Conservation (phyloP, 2,329 filamentous ascomycete species). For the Juglanconis juglandina region DNA sequence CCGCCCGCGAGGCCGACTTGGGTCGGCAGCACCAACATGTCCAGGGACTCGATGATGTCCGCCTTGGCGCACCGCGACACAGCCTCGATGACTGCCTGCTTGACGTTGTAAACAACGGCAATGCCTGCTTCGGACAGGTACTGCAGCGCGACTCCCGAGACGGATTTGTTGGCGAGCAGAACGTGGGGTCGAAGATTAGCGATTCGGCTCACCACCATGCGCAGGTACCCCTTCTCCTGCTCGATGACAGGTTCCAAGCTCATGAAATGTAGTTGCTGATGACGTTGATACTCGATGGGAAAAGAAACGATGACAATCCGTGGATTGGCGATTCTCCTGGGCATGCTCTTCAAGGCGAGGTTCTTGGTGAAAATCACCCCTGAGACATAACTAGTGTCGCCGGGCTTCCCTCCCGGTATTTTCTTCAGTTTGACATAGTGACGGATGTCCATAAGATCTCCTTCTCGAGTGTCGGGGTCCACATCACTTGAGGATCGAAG, state of each 20-base stretch:
- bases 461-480: slow-evolving; percentile 82
- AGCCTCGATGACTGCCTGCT: slow-evolving; percentile 90
- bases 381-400: slow-evolving; percentile 93
- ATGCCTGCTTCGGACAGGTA: slow-evolving; percentile 86
- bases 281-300: slow-evolving; percentile 90
- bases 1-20: slow-evolving; percentile 76
- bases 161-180: slow-evolving; percentile 86
- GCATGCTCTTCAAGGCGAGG: slow-evolving; percentile 93
- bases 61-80: slow-evolving; percentile 91
- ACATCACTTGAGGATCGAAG: slow-evolving; percentile 91
- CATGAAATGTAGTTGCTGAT: slow-evolving; percentile 90
- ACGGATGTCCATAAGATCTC: slow-evolving; percentile 94
- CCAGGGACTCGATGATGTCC: slow-evolving; percentile 88
- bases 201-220: slow-evolving; percentile 88
- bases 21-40: slow-evolving; percentile 78
- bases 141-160: slow-evolving; percentile 85
- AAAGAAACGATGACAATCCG: slow-evolving; percentile 92
- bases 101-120: slow-evolving; percentile 93
- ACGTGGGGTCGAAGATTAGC: slow-evolving; percentile 80
- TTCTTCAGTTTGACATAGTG: slow-evolving; percentile 98
- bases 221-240: slow-evolving; percentile 90
- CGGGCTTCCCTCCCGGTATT: slow-evolving; percentile 83
- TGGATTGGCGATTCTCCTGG: slow-evolving; percentile 76
- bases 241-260: slow-evolving; percentile 94
- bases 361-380: slow-evolving; percentile 98